Evolutionary conservation across 2,329 filamentous ascomycete species (phyloP).

Genomic region (Diplocarpon rosae): DNA sequence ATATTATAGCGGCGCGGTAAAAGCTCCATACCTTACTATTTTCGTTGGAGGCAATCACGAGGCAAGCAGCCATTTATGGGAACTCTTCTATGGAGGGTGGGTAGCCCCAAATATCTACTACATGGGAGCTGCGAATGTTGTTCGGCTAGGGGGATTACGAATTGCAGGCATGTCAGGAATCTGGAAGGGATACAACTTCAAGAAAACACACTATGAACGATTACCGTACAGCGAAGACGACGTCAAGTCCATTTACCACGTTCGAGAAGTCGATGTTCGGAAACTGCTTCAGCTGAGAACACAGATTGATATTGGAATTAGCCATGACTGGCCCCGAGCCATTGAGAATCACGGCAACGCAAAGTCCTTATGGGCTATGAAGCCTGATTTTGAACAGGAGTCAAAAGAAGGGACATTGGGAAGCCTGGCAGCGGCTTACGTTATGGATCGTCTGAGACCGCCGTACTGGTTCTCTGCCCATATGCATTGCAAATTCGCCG

Average conservation of each 20-base stretch:
- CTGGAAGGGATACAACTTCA: constrained; percentile 86
- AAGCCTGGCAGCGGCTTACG: constrained; percentile 65
- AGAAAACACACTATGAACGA: constrained; percentile 71
- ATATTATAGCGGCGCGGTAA: constrained; percentile 73
- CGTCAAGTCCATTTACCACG: constrained; percentile 75
- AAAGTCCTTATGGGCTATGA: constrained; percentile 56
- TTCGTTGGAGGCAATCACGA: constrained; percentile 96
- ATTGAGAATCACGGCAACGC: constrained; percentile 72
- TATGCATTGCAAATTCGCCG: constrained; percentile 78
- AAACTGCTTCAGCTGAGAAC: constrained; percentile 78
- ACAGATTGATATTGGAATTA: constrained; percentile 83
- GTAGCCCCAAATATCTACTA: constrained; percentile 97
- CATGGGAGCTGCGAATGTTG: constrained; percentile 80
- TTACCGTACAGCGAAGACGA: constrained; percentile 73
- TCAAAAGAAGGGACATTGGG: constrained; percentile 66
- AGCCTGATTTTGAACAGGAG: constrained; percentile 66
- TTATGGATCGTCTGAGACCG: constrained; percentile 73
- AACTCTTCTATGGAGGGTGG: constrained; percentile 95
- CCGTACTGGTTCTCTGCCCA: constrained; percentile 90
- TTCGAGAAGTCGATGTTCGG: constrained; percentile 80
- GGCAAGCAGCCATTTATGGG: constrained; percentile 78
- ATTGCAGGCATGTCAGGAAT: constrained; percentile 90
- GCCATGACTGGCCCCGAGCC: constrained; percentile 87
- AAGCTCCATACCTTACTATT: constrained; percentile 78
- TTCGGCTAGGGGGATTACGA: constrained; percentile 72